A percentile compares a stretch with the other conserved stretches of the same genome.
phyloP scores from a whole-genome alignment of 352 stramenopile species.

The Globisporangium alternatum region DNA sequence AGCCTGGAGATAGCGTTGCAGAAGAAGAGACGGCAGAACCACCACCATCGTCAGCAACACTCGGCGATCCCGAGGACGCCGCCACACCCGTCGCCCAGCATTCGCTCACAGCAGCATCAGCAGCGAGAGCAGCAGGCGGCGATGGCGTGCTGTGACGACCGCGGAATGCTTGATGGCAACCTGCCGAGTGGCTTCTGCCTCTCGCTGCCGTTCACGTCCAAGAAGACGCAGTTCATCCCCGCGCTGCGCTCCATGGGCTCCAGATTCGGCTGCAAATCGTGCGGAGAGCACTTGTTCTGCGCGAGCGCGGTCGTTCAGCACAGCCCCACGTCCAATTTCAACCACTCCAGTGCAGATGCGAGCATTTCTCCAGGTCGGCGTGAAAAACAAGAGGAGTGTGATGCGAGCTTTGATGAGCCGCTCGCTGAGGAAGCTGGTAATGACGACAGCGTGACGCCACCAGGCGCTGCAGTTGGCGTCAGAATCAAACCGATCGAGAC shows the following conservation, averaged over 20 bases:
- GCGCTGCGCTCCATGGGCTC: slow-evolving; percentile 70
- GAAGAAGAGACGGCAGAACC: slow-evolving; percentile 24
- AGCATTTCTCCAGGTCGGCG: neutral
- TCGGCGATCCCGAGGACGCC: slow-evolving; percentile 12
- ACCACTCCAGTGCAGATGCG: neutral
- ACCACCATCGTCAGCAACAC: slow-evolving; percentile 18
- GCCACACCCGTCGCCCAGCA: slow-evolving; percentile 23
- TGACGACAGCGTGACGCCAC: neutral
- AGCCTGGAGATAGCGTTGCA: slow-evolving; percentile 19
- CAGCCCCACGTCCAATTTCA: slow-evolving; percentile 6
- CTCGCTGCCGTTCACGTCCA: slow-evolving; percentile 27
- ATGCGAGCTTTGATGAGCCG: slow-evolving; percentile 1
- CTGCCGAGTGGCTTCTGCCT: slow-evolving; percentile 59
- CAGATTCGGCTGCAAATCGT: slow-evolving; percentile 59
- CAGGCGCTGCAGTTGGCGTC: neutral
- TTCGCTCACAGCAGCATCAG: slow-evolving; percentile 6
- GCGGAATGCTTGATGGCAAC: slow-evolving; percentile 54
- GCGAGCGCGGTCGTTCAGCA: slow-evolving; percentile 52
- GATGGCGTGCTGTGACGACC: slow-evolving; percentile 35
- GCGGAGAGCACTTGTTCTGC: slow-evolving; percentile 59
- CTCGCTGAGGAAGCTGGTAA: neutral
- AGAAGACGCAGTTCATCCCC: slow-evolving; percentile 52
- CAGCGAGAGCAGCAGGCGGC: slow-evolving; percentile 9
- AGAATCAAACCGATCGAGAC: neutral
- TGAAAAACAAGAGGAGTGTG: neutral